Evolutionary conservation across 2,329 filamentous ascomycete genomes (phyloP).

Genomic region (Stachybotrys chartarum): DNA sequence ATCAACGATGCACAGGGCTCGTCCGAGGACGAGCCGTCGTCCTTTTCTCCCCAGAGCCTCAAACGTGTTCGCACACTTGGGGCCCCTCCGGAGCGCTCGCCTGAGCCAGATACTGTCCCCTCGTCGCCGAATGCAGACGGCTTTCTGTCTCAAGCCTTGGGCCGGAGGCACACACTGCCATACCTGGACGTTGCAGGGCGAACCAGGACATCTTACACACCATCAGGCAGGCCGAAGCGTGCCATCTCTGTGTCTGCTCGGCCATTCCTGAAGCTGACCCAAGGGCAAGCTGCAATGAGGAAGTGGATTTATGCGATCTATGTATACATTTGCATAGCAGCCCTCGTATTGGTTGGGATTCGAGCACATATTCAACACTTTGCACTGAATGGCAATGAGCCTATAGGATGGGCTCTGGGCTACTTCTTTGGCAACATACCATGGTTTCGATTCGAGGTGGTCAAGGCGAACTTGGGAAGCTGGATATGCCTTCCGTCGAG

Average conservation of each 20-base stretch:
- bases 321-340: slow-evolving; percentile 61
- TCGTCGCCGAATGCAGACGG: slow-evolving; percentile 11
- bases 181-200: slow-evolving; percentile 23
- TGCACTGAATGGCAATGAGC: slow-evolving; percentile 68
- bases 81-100: slow-evolving; percentile 4
- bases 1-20: slow-evolving; percentile 22
- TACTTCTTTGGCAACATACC: slow-evolving; percentile 80
- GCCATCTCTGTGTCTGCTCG: slow-evolving; percentile 57
- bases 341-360: slow-evolving; percentile 63
- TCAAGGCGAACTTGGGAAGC: slow-evolving; percentile 58
- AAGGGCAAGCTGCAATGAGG: slow-evolving; percentile 64
- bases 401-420: slow-evolving; percentile 85
- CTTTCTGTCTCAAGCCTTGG: slow-evolving; percentile 10
- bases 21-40: slow-evolving; percentile 22
- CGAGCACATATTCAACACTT: slow-evolving; percentile 59
- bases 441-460: slow-evolving; percentile 63
- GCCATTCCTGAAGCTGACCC: slow-evolving; percentile 74
- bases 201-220: slow-evolving; percentile 44
- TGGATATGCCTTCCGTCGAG: slow-evolving; percentile 68
- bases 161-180: slow-evolving; percentile 47
- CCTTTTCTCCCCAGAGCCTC: slow-evolving; percentile 9
- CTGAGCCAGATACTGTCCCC: slow-evolving; percentile 8
- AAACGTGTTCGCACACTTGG: slow-evolving; percentile 23
- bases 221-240: slow-evolving; percentile 59
- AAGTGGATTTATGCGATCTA: slow-evolving; percentile 82